phyloP scores from a whole-genome alignment of 306 rosid species.

The Luffa aegyptiaca region DNA sequence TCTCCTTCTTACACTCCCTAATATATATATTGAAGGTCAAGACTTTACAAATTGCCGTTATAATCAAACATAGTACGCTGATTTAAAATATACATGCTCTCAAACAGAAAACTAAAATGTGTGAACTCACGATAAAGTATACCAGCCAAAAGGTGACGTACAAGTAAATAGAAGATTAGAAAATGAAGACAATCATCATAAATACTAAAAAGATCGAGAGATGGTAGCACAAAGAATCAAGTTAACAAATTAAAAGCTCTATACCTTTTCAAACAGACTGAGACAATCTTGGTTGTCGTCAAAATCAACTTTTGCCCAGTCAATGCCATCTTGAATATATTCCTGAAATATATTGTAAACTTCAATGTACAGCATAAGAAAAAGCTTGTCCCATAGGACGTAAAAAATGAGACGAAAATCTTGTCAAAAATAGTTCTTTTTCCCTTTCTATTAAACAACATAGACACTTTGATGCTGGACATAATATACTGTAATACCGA shows the following conservation, averaged over 20 bases:
- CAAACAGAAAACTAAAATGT: neutral
- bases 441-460: neutral
- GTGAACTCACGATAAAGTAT: neutral
- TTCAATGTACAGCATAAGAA: neutral
- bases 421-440: neutral
- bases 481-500: neutral
- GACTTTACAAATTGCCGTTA: neutral
- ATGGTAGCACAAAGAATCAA: neutral
- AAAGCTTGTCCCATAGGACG: neutral
- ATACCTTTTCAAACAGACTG: slow-evolving; percentile 90
- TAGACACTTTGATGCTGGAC: neutral
- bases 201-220: neutral
- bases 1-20: neutral
- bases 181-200: neutral
- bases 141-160: neutral
- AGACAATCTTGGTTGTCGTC: slow-evolving; percentile 99
- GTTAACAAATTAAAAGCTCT: neutral
- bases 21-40: neutral
- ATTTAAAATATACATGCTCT: neutral
- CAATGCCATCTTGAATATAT: slow-evolving; percentile 95
- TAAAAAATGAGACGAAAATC: neutral
- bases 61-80: neutral
- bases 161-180: neutral
- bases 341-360: slow-evolving; percentile 42
- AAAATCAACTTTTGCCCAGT: slow-evolving; percentile 96